Evolutionary conservation across 176 grass and related monocot species (phyloP), one percentile per base, ranked within the genome.

Genomic region (Triticum urartu): DNA sequence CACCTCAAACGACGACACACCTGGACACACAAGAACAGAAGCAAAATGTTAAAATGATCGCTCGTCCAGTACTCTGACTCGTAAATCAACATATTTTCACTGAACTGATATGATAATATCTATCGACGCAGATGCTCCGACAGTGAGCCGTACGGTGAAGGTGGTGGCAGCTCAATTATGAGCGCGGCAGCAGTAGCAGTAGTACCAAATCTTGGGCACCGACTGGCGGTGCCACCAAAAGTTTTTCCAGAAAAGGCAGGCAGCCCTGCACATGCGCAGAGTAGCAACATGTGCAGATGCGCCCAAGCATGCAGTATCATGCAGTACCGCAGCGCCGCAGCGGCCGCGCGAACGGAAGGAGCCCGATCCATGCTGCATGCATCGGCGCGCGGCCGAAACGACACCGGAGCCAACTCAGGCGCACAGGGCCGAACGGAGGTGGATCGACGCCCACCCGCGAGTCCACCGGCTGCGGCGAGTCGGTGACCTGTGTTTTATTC

Each of bases 1-100:
- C 2, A 99, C 91, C 72, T 99, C 92, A 52, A 91, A 94, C 2
- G 94, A 96, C 4, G 88, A 94, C 1, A 99, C 97, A 6, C 97
- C 97, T 99, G 80, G 8, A 82, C 18, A 21, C 6, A 75, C 24
- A 15, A 8, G 22, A 56, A 20, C 15, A 43, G 26, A 21, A 50
- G n/a, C 3, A 11, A 20, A 5, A 2, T 56, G 6, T 30, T 18
- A 54, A 6, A 72, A 72, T 24, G 12, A 36, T 36, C n/a, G 21
- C 43, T 4, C 43, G 47, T 14, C 12, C 32, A 42, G 11, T 22
- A 26, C 62, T 28, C 6, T 30, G 73, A 14, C 5, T 48, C 62
- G n/a, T 24, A 21, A n/a, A 6, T 45, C 9, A 36, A 18, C 26
- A 68, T 9, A 11, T 26, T 21, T 5, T 30, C 11, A 66, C 77